phyloP scores from a whole-genome alignment of 163 green algal species.

The Chlorella variabilis region DNA sequence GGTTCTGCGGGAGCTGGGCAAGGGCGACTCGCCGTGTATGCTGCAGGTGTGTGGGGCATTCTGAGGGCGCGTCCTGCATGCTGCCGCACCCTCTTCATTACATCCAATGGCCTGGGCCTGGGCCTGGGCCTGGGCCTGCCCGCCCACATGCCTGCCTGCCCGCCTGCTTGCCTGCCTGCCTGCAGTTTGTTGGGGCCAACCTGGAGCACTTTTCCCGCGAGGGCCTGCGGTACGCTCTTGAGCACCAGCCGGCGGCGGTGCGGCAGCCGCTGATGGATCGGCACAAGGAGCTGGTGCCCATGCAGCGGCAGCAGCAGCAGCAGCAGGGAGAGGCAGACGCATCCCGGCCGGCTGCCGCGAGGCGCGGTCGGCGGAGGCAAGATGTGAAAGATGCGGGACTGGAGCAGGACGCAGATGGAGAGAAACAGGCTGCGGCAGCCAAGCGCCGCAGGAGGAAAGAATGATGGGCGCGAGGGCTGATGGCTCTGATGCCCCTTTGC shows the following conservation, averaged over 20 bases:
- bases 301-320: background rate
- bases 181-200: constrained; percentile 23
- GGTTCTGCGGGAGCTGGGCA: constrained; percentile 31
- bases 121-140: too few species aligned
- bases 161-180: background rate
- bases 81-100: too few species aligned
- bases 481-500: too few species aligned
- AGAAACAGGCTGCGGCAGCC: background rate
- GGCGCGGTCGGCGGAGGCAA: background rate
- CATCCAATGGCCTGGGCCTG: too few species aligned
- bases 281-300: background rate
- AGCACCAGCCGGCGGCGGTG: constrained; percentile 3
- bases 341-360: background rate
- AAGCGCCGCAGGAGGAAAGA: constrained; percentile 2
- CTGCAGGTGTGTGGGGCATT: constrained; percentile 17
- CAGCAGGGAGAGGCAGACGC: background rate
- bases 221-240: constrained; percentile 17
- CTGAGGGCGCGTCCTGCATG: too few species aligned
- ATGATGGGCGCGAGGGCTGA: background rate
- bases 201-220: constrained; percentile 10
- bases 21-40: background rate
- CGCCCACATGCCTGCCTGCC: too few species aligned
- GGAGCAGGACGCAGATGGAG: background rate
- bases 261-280: background rate
- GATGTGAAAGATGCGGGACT: background rate